Evolutionary conservation across 176 grass and related monocot genomes (phyloP), one percentile per base, ranked within the genome.

Genomic region (Tillandsia leiboldiana): DNA sequence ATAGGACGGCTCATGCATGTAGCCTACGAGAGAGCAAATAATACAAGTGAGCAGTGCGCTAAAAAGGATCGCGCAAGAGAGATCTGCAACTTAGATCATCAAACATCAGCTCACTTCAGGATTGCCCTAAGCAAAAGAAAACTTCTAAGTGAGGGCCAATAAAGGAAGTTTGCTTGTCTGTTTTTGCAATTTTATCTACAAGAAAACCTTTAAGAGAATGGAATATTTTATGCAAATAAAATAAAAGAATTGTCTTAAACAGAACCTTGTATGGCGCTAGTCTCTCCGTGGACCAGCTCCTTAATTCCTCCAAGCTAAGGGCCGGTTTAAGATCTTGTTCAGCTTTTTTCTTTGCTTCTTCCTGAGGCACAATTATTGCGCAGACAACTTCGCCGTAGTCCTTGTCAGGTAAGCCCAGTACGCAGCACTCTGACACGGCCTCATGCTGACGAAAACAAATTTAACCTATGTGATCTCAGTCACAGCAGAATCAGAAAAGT

Each of bases 201-300:
- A 53, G 71, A 75, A 23, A 7, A 73, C 5, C 53, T 48, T 12
- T 1, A 24, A 15, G 51, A 18, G 17, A 51, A 29, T 28, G 33
- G 3, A 53, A 24, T 65, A 9, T 67, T 42, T 47, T 67, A 11
- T 51, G 52, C 63, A 51, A 2, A 4, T n/a, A 22, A 9, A 51
- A 72, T 65, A 42, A 13, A 11, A 10, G 28, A 79, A 70, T 69
- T 11, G 13, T 80, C 33, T 56, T 59, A 52, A 78, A 62, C 51
- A 53, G 49, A 80, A 97, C 93, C 93, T 97, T 97, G 67, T 97
- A 92, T 81, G 93, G 93, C 81, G 93, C 93, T 73, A 97, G 81
- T 72, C 73, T 97, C 75, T 97, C 84, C 78, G 87, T 92, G 3
- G 89, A 83, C 93, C 93, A 97, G 75, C 59, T 83, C 42, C 76